A percentile compares a stretch with the other conserved stretches of the same genome.
Conservation (phyloP, 2,329 filamentous ascomycete species). For the Colletotrichum camelliae region DNA sequence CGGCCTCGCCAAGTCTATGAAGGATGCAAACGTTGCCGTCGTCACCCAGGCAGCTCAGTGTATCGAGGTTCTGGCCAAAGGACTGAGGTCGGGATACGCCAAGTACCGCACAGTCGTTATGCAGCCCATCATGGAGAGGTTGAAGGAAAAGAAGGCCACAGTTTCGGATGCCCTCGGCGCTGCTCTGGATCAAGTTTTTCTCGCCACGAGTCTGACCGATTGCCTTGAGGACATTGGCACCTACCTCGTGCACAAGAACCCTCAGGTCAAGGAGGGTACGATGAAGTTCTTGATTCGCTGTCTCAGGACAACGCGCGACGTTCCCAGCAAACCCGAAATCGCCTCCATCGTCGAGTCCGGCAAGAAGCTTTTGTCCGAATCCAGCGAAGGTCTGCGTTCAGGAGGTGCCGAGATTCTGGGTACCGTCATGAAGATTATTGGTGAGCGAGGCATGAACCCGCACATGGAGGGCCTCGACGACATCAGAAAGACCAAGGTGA, state of each 20-base stretch:
- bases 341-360: slow-evolving; percentile 84
- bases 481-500: slow-evolving; percentile 93
- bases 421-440: slow-evolving; percentile 98
- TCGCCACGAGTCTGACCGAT: slow-evolving; percentile 75
- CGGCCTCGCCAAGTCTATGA: slow-evolving; percentile 94
- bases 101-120: slow-evolving; percentile 85
- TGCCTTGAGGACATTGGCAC: slow-evolving; percentile 90
- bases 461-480: slow-evolving; percentile 93
- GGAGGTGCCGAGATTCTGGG: slow-evolving; percentile 92
- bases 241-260: slow-evolving; percentile 92
- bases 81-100: slow-evolving; percentile 76
- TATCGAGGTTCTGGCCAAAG: slow-evolving; percentile 87
- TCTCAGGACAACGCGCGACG: slow-evolving; percentile 80
- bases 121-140: slow-evolving; percentile 88
- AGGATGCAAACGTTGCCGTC: slow-evolving; percentile 96
- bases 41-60: slow-evolving; percentile 93
- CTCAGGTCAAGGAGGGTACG: slow-evolving; percentile 94
- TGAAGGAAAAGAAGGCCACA: slow-evolving; percentile 95
- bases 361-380: slow-evolving; percentile 90
- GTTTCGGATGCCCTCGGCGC: slow-evolving; percentile 88
- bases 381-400: slow-evolving; percentile 82
- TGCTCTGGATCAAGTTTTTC: slow-evolving; percentile 76
- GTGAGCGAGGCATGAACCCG: slow-evolving; percentile 92
- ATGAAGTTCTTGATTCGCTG: slow-evolving; percentile 92
- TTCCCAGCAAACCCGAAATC: slow-evolving; percentile 84